Conservation (phyloP, 2,329 filamentous ascomycete genomes). For the Epichloe uncinata region DNA sequence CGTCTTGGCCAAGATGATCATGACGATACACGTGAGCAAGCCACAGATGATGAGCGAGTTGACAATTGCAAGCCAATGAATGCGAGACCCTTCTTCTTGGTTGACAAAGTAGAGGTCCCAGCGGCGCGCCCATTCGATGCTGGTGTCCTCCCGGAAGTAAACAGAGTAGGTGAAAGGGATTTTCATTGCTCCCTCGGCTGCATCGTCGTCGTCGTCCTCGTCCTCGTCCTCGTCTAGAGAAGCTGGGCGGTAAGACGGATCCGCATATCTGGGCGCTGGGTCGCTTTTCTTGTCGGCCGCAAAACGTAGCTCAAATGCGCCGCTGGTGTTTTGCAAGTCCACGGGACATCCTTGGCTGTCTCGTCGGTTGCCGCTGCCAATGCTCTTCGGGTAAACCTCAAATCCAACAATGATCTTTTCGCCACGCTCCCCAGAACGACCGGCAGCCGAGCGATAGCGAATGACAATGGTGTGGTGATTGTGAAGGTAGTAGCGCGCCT, state of each 20-base stretch:
- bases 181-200: constrained; percentile 52
- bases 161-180: constrained; percentile 84
- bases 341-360: constrained; percentile 53
- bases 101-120: constrained; percentile 89
- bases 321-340: constrained; percentile 48
- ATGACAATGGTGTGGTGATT: constrained; percentile 83
- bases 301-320: constrained; percentile 57
- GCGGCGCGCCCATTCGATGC: constrained; percentile 67
- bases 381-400: constrained; percentile 80
- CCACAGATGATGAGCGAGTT: constrained; percentile 78
- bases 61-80: constrained; percentile 80
- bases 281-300: constrained; percentile 46
- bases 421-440: constrained; percentile 52
- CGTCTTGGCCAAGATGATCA: constrained; percentile 69
- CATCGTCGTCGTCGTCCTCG: constrained; percentile 39
- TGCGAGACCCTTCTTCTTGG: constrained; percentile 66
- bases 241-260: constrained; percentile 43
- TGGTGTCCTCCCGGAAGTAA: constrained; percentile 74
- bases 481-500: constrained; percentile 61
- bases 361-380: constrained; percentile 47
- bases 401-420: constrained; percentile 78
- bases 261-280: constrained; percentile 32
- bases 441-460: constrained; percentile 59
- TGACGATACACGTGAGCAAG: constrained; percentile 62
- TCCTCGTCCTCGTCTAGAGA: constrained; percentile 26